Evolutionary conservation across 768 basidiomycete species (phyloP).

Genomic region (Kwoniella newhampshirensis): DNA sequence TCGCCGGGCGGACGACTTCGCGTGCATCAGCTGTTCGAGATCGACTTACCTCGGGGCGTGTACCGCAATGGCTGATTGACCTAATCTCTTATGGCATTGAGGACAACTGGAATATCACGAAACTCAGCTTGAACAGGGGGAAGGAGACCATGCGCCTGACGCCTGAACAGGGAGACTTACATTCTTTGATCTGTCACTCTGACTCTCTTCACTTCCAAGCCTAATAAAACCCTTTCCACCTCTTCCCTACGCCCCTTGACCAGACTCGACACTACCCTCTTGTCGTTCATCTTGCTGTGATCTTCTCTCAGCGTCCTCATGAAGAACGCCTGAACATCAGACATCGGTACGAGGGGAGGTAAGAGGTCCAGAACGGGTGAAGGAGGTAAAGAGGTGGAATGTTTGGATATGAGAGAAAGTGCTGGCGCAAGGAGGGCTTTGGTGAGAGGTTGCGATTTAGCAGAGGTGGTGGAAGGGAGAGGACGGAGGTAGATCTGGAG

Average conservation of each 20-base stretch:
- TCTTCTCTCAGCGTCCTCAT: slow-evolving; percentile 64
- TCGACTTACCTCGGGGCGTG: slow-evolving; percentile 74
- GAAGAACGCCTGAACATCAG: slow-evolving; percentile 76
- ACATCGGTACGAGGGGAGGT: slow-evolving; percentile 82
- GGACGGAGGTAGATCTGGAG: slow-evolving; percentile 85
- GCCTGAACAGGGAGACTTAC: slow-evolving; percentile 58
- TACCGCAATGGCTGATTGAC: slow-evolving; percentile 88
- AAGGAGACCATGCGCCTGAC: not conserved
- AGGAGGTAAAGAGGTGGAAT: slow-evolving; percentile 77
- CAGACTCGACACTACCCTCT: slow-evolving; percentile 67
- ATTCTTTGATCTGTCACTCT: slow-evolving; percentile 89
- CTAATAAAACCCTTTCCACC: slow-evolving; percentile 69
- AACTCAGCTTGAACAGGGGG: not conserved
- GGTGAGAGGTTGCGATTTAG: slow-evolving; percentile 19
- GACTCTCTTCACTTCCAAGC: slow-evolving; percentile 74
- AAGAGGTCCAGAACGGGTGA: slow-evolving; percentile 79
- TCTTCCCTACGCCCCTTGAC: slow-evolving; percentile 75
- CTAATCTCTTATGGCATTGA: slow-evolving; percentile 90
- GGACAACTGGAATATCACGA: slow-evolving; percentile 68
- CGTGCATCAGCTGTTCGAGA: not conserved
- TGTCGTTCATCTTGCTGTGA: slow-evolving; percentile 64
- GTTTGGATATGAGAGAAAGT: slow-evolving; percentile 78
- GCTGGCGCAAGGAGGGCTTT: slow-evolving; percentile 70
- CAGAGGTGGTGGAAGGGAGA: slow-evolving; percentile 56
- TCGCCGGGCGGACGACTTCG: not conserved